Percentiles rank a stretch among this genome's conserved stretches.
Evolutionary conservation across 2,329 filamentous ascomycete species (phyloP).

Genomic region (Aspergillus hiratsukae): DNA sequence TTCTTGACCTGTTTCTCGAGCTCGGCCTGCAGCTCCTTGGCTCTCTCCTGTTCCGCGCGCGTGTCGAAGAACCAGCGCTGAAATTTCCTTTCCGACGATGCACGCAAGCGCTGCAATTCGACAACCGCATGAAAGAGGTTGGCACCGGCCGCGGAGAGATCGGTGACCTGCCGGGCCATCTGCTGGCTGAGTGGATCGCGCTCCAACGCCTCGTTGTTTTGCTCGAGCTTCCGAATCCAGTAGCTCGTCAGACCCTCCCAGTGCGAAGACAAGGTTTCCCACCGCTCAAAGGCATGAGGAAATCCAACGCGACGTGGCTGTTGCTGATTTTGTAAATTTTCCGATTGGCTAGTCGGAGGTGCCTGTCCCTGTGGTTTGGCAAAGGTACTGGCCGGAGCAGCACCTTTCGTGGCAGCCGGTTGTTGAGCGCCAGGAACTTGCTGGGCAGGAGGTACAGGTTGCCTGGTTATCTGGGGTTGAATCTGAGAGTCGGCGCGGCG

Average conservation of each 20-base stretch:
- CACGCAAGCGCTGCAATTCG: slow-evolving; percentile 85
- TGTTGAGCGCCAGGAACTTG: slow-evolving; percentile 24
- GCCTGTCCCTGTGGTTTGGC: slow-evolving; percentile 23
- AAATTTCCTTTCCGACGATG: slow-evolving; percentile 95
- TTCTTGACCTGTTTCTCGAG: slow-evolving; percentile 70
- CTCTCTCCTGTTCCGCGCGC: slow-evolving; percentile 76
- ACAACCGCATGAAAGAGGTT: slow-evolving; percentile 98
- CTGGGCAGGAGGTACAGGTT: slow-evolving; percentile 14
- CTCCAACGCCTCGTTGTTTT: slow-evolving; percentile 81
- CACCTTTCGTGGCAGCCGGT: slow-evolving; percentile 18
- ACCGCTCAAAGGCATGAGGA: slow-evolving; percentile 94
- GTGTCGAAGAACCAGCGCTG: slow-evolving; percentile 99
- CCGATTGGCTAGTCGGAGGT: slow-evolving; percentile 20
- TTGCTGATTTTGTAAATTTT: slow-evolving; percentile 29
- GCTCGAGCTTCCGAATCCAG: slow-evolving; percentile 90
- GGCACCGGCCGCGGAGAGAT: slow-evolving; percentile 92
- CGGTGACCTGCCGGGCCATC: slow-evolving; percentile 88
- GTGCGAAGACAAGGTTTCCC: slow-evolving; percentile 94
- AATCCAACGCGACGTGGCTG: slow-evolving; percentile 62
- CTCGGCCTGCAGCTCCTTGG: slow-evolving; percentile 75
- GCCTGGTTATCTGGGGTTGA: slow-evolving; percentile 8
- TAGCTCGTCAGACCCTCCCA: slow-evolving; percentile 98
- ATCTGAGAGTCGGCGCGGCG: slow-evolving; percentile 17
- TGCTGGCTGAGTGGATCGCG: slow-evolving; percentile 80
- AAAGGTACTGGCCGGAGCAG: slow-evolving; percentile 15